Percentiles rank a stretch among this genome's conserved stretches.
phyloP scores from a whole-genome alignment of 2,329 filamentous ascomycete genomes.

The Penicillium fuscoglaucum region DNA sequence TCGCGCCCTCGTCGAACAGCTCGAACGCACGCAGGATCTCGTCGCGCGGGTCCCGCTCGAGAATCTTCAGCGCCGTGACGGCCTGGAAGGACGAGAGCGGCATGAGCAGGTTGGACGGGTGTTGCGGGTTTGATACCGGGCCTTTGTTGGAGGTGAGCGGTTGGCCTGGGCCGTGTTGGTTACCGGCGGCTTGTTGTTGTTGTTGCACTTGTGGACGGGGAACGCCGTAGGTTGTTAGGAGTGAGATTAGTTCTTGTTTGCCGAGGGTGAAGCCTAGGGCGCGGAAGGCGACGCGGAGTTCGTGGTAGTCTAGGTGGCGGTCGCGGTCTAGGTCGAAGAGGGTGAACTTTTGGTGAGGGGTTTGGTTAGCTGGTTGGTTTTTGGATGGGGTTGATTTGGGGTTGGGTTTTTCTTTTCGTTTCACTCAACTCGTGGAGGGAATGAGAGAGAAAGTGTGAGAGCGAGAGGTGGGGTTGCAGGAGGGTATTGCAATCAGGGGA shows the following conservation, averaged over 20 bases:
- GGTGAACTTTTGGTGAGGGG: slow-evolving; percentile 64
- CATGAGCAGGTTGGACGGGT: slow-evolving; percentile 67
- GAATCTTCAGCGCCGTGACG: slow-evolving; percentile 77
- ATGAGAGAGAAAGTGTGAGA: background rate
- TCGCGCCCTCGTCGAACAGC: slow-evolving; percentile 89
- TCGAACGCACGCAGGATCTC: slow-evolving; percentile 90
- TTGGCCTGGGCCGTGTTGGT: slow-evolving; percentile 28
- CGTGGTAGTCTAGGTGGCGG: slow-evolving; percentile 92
- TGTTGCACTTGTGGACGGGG: slow-evolving; percentile 60
- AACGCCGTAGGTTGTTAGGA: slow-evolving; percentile 79
- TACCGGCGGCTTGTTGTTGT: slow-evolving; percentile 18
- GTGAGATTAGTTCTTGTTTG: slow-evolving; percentile 77
- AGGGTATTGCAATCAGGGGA: background rate
- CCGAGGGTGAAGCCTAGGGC: slow-evolving; percentile 90
- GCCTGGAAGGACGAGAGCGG: slow-evolving; percentile 71
- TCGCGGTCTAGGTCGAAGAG: slow-evolving; percentile 98
- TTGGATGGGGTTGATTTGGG: background rate
- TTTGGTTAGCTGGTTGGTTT: background rate
- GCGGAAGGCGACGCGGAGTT: slow-evolving; percentile 94
- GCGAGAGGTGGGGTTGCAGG: background rate
- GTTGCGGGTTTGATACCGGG: slow-evolving; percentile 53
- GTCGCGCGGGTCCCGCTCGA: slow-evolving; percentile 79
- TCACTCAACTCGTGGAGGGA: background rate
- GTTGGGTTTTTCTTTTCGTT: background rate
- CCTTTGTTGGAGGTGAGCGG: slow-evolving; percentile 32